phyloP scores from a whole-genome alignment of 192 early-diverging fungal genomes.

The Entrophospora sp. region DNA sequence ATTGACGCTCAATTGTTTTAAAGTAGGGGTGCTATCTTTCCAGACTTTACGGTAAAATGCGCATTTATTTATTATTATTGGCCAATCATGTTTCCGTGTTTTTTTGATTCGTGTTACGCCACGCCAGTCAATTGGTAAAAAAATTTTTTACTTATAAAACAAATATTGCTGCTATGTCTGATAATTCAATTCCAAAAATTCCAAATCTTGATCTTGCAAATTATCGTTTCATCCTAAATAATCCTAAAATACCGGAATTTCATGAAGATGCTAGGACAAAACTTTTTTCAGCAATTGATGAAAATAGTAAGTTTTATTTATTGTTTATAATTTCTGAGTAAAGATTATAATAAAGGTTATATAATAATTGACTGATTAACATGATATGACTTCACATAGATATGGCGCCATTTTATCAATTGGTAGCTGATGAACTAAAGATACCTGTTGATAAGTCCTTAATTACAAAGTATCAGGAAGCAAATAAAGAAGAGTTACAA shows the following conservation, averaged over 20 bases:
- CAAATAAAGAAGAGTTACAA: constrained; percentile 70
- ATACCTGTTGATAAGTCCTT: constrained; percentile 48
- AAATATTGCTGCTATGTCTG: no score
- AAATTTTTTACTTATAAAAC: no score
- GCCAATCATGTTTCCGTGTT: no score
- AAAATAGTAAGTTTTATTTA: constrained; percentile 64
- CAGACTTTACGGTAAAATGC: no score
- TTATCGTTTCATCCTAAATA: constrained; percentile 66
- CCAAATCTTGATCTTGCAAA: constrained; percentile 85
- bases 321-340: not conserved
- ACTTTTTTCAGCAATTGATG: constrained; percentile 66
- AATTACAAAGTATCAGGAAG: constrained; percentile 44
- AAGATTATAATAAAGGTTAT: not conserved
- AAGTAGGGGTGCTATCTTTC: no score
- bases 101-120: no score
- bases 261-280: constrained; percentile 59
- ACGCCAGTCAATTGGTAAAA: no score
- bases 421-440: constrained; percentile 53
- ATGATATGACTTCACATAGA: constrained; percentile 34
- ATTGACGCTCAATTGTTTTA: no score
- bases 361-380: not conserved
- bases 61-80: no score
- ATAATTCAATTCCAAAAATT: constrained; percentile 66
- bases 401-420: constrained; percentile 79
- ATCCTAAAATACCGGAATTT: constrained; percentile 56